Evolutionary conservation across 2,329 filamentous ascomycete genomes (phyloP), one percentile per base, ranked within the genome.

Genomic region (Penicillium sp.): DNA sequence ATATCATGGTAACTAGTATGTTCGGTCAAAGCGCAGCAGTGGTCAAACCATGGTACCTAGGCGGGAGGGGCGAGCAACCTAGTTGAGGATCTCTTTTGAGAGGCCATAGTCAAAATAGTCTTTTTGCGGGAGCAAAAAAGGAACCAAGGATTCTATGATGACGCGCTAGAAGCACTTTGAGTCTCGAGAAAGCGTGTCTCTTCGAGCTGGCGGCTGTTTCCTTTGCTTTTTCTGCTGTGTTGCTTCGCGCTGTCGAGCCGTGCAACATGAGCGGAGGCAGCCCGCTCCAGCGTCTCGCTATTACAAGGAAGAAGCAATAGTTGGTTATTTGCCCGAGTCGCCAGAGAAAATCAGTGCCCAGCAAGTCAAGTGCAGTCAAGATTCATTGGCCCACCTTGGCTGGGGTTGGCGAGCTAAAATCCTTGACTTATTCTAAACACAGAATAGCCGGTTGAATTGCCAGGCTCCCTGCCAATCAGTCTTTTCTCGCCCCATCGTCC

Each of bases 351-450:
- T 31, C 6, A 23, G 61, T 41, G 58, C 58, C 58, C 47, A 50
- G 58, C 31, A 21, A 26, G 46, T 35, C 51, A 63, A 63, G 56
- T 45, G 21, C 41, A 59, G 29, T 53, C 55, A 61, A 64, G 55
- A 59, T 53, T 48, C 38, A 58, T 64, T 58, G 53, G 60, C 51
- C 55, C 19, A 46, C 53, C 54, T 61, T 59, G 61, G 57, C 51
- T 35, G 38, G 44, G 51, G 54, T 55, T 26, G 31, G 9, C 47
- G 44, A 52, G 31, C 29, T 44, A 29, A 49, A 23, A 5, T 41
- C 30, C 35, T 5, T 44, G 19, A 11, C 26, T 48, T 58, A 54
- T 26, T 41, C 49, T 48, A 11, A 23, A 58, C 46, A 11, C 41
- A 52, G 56, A 45, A 35, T 52, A 52, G 38, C 48, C n/a, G 35